A percentile compares a stretch with the other conserved stretches of the same genome.
Conservation (phyloP, 1,139 yeast genomes). For the Nadsonia commutata region DNA sequence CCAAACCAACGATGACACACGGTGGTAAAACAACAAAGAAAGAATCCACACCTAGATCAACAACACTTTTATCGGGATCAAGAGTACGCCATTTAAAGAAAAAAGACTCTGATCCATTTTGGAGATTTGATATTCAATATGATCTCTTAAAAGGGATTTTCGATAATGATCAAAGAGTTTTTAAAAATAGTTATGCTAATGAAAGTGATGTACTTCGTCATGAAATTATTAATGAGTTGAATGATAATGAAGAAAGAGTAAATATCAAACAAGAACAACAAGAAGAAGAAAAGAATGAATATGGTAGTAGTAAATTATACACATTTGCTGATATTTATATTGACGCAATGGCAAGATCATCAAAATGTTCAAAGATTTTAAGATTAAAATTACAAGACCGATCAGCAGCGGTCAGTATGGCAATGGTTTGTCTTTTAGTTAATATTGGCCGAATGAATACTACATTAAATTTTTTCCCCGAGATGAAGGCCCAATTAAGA, state of each 20-base stretch:
- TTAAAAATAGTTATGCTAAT: constrained; percentile 41
- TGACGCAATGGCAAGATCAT: constrained; percentile 67
- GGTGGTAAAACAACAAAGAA: no score
- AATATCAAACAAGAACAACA: background rate
- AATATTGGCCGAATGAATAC: constrained; percentile 92
- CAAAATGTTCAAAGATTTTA: constrained; percentile 70
- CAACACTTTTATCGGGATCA: constrained; percentile 21
- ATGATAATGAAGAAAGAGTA: background rate
- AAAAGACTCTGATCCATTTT: constrained; percentile 82
- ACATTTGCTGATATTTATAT: constrained; percentile 81
- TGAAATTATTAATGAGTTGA: constrained; percentile 7
- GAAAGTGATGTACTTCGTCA: background rate
- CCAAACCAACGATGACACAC: no score
- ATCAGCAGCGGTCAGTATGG: constrained; percentile 52
- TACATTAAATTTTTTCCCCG: constrained; percentile 89
- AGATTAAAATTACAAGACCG: constrained; percentile 58
- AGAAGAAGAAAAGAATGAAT: constrained; percentile 18
- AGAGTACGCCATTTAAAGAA: constrained; percentile 64
- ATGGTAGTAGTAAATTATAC: constrained; percentile 15
- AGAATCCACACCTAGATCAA: background rate
- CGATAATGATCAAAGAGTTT: constrained; percentile 47
- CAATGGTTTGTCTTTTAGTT: constrained; percentile 73
- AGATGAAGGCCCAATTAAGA: constrained; percentile 84
- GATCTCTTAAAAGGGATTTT: constrained; percentile 58
- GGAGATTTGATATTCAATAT: constrained; percentile 79